These are phyloP conservation scores for Afroboletus lepidellus DNA, from an alignment of 1,284 basidiomycete genomes.

Conservation along the genomic window DNA sequence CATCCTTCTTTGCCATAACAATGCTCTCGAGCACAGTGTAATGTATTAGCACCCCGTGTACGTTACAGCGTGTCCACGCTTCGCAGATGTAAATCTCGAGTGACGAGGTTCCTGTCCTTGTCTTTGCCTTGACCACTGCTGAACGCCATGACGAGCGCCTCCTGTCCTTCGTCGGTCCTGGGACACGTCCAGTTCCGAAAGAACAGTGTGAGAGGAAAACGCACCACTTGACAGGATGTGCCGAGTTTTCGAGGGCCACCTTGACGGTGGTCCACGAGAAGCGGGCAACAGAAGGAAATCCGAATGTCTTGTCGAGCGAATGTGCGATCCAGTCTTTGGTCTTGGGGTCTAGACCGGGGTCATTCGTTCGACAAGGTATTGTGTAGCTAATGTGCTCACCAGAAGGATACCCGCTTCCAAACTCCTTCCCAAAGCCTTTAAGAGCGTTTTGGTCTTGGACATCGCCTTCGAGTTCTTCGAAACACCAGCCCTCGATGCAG, in stretches of 20 bases:
- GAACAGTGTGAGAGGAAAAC: conserved; percentile 16
- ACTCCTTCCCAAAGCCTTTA: conserved; percentile 51
- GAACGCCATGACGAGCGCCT: conserved; percentile 73
- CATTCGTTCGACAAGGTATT: neutral
- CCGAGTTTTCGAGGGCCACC: conserved; percentile 80
- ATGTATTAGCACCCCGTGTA: conserved; percentile 13
- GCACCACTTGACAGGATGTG: conserved; percentile 77
- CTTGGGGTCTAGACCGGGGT: conserved; percentile 69
- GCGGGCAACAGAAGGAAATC: conserved; percentile 86
- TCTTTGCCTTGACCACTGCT: conserved; percentile 63
- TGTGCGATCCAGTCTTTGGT: conserved; percentile 85
- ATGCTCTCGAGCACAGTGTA: neutral
- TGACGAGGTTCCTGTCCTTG: conserved; percentile 64
- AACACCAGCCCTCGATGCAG: conserved; percentile 85
- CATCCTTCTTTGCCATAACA: neutral
- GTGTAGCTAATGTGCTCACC: conserved; percentile 42
- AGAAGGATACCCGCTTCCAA: conserved; percentile 87
- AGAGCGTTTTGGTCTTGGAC: conserved; percentile 4
- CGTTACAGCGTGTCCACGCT: conserved; percentile 53
- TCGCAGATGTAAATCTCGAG: conserved; percentile 70
- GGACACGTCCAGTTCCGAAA: conserved; percentile 1
- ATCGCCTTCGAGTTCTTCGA: conserved; percentile 51
- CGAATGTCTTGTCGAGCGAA: conserved; percentile 86
- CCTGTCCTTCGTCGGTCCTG: conserved; percentile 82
- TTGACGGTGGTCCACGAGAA: conserved; percentile 98